Evolutionary conservation across 2,329 filamentous ascomycete species (phyloP), one percentile per base, ranked within the genome.

Genomic region (Pseudogymnoascus sp.): DNA sequence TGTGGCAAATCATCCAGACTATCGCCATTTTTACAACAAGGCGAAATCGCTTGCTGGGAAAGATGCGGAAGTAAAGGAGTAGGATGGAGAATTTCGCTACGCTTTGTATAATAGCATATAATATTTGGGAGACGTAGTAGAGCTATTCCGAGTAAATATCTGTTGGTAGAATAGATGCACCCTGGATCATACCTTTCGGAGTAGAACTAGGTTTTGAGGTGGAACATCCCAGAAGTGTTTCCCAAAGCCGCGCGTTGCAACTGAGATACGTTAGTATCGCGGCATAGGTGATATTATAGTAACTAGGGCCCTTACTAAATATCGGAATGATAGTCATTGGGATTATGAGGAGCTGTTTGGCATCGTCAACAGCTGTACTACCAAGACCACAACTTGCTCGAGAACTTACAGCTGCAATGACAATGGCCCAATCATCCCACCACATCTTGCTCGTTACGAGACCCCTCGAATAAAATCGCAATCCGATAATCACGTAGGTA

Each of bases 71-170:
- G 35, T 67, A 68, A 3, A 68, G 63, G 26, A 68, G 60, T 8
- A 68, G 61, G 50, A 68, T 67, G 26, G 67, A 66, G 33, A 66
- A 38, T 61, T 70, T 70, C 10, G 67, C 63, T 4, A 67, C 24
- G 16, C 60, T 64, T 40, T 66, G 65, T 3, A 66, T 44, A 10
- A 69, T n/a, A n/a, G 63, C 62, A 26, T 70, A 69, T 6, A 68
- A 42, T 5, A 68, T 47, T 38, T 66, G 64, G 14, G 65, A 64
- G 21, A 61, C 61, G 14, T 68, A 69, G 60, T 67, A 68, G 26
- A 66, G 56, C 67, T 70, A 26, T 16, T 6, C 37, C 31, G 6
- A 13, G 5, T 50, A 33, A 59, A 44, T 50, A 47, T 13, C 40
- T 53, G 29, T 61, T 37, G 37, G 11, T n/a, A 31, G 42, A 16